Conservation (phyloP, 371 early-diverging fungal genomes). For the Rhizopus arrhizus region DNA sequence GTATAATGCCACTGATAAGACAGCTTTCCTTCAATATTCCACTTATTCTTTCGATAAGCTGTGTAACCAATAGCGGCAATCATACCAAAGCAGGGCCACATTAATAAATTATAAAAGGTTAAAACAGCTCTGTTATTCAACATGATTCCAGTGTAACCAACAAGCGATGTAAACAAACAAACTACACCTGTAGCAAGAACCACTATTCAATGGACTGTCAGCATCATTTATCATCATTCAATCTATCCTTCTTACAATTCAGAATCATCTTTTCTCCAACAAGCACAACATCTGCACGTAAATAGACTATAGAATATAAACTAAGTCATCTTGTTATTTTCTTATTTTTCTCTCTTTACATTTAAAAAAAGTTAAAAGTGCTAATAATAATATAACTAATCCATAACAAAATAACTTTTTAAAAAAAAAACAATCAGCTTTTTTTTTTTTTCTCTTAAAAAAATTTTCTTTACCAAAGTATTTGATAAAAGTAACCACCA, state of each 20-base stretch:
- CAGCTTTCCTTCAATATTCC: slow-evolving; percentile 50
- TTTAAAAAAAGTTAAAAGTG: slow-evolving; percentile 49
- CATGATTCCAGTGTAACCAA: slow-evolving; percentile 61
- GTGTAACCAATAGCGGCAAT: slow-evolving; percentile 60
- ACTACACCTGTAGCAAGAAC: slow-evolving; percentile 50
- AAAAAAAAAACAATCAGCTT: slow-evolving; percentile 3
- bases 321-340: not conserved
- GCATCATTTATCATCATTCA: too few relatives aligned
- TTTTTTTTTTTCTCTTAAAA: not conserved
- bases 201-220: slow-evolving; percentile 27
- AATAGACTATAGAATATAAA: slow-evolving; percentile 34
- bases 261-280: slow-evolving; percentile 49
- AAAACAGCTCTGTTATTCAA: slow-evolving; percentile 52
- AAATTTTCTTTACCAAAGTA: slow-evolving; percentile 43
- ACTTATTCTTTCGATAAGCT: slow-evolving; percentile 52
- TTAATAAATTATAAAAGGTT: slow-evolving; percentile 50
- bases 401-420: slow-evolving; percentile 54
- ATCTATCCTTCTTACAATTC: slow-evolving; percentile 35
- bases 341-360: slow-evolving; percentile 33
- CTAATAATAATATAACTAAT: slow-evolving; percentile 38
- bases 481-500: slow-evolving; percentile 55
- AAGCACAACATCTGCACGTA: slow-evolving; percentile 48
- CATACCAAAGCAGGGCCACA: slow-evolving; percentile 61
- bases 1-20: slow-evolving; percentile 56
- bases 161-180: slow-evolving; percentile 50